These are phyloP conservation scores for Sutorius australiensis DNA, from an alignment of 768 basidiomycete genomes.

Conservation along the genomic window DNA sequence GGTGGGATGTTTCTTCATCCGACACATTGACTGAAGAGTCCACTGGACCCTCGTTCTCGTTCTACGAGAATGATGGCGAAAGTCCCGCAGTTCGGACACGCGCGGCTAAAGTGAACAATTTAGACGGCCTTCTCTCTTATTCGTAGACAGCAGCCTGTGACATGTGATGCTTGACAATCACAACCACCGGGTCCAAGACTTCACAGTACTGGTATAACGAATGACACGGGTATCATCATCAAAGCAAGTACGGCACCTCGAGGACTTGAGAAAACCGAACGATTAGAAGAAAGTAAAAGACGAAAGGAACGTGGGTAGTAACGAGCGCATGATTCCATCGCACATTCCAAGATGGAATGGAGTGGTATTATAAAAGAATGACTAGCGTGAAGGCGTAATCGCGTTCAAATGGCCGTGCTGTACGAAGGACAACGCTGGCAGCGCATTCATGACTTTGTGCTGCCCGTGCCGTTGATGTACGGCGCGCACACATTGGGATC, in stretches of 20 bases:
- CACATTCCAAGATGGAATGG: neutral
- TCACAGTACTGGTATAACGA: neutral
- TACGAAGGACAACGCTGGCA: too few relatives aligned
- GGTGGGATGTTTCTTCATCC: too few relatives aligned
- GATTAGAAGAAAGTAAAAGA: too few relatives aligned
- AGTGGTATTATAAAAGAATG: neutral
- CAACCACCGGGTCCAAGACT: neutral
- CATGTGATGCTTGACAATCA: neutral
- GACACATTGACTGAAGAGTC: too few relatives aligned
- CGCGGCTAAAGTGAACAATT: too few relatives aligned
- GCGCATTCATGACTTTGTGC: conserved; percentile 8
- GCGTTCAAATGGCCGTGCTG: neutral
- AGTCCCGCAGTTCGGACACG: too few relatives aligned
- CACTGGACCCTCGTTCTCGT: too few relatives aligned
- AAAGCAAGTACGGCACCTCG: neutral
- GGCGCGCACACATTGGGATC: conserved; percentile 62
- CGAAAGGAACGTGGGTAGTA: too few relatives aligned
- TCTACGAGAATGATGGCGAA: too few relatives aligned
- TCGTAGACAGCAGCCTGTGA: too few relatives aligned
- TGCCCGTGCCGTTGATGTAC: conserved; percentile 32
- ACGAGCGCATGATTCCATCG: neutral
- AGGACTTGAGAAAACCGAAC: neutral
- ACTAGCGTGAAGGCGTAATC: neutral
- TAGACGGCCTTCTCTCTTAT: too few relatives aligned
- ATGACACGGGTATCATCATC: neutral